phyloP scores from a whole-genome alignment of 75 land plant genomes.

The Cryptomeria japonica region DNA sequence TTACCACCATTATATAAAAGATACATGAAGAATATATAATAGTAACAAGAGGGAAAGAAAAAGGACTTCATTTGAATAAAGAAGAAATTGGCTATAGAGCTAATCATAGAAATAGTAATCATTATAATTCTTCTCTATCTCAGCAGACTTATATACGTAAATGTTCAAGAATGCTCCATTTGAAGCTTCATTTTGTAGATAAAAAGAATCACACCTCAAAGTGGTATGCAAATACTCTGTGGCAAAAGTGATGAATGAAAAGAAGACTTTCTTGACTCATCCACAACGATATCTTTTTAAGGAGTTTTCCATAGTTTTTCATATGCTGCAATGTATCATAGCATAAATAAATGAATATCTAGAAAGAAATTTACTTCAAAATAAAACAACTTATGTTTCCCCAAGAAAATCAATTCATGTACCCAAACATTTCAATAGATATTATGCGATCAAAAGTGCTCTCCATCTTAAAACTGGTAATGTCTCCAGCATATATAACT shows the following conservation, averaged over 20 bases:
- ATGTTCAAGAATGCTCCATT: not conserved
- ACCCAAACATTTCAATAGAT: constrained; percentile 99
- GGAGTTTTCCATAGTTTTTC: constrained; percentile 90
- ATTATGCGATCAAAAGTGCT: constrained; percentile 75
- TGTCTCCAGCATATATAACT: constrained; percentile 75
- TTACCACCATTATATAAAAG: not conserved
- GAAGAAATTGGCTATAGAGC: not conserved
- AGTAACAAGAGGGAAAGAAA: not conserved
- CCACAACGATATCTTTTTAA: constrained; percentile 86
- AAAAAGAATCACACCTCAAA: constrained; percentile 70
- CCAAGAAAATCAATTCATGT: not conserved
- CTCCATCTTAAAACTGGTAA: constrained; percentile 75
- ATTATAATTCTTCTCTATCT: not conserved
- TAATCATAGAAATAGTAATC: not conserved
- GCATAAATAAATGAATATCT: not conserved
- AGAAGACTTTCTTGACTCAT: constrained; percentile 82
- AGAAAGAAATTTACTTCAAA: not conserved
- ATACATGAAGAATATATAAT: not conserved
- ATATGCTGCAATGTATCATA: constrained; percentile 67
- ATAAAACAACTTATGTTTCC: not conserved
- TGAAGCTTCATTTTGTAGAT: not conserved
- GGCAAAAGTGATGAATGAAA: constrained; percentile 87
- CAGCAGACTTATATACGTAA: not conserved
- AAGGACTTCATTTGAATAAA: not conserved
- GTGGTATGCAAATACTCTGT: constrained; percentile 80